These are phyloP conservation scores for Euphorbia schlechtendalii DNA, from an alignment of 441 rosid species.

Conservation along the genomic window DNA sequence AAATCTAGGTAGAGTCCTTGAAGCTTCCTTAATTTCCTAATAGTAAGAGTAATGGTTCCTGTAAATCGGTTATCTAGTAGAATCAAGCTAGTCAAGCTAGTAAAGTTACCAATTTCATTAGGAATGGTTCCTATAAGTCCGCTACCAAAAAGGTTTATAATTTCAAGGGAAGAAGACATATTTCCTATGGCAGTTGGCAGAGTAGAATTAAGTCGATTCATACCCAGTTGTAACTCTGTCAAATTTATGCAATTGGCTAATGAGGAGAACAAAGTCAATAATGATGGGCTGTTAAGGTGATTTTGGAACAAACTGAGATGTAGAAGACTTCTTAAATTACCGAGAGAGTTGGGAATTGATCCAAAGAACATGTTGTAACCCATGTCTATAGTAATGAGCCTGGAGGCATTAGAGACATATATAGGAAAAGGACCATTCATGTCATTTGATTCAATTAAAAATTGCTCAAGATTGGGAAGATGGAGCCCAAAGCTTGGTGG, in stretches of 20 bases:
- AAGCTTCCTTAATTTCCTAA: conserved; percentile 6
- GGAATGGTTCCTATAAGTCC: conserved; percentile 15
- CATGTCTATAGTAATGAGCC: too few relatives aligned
- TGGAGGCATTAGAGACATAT: too few relatives aligned
- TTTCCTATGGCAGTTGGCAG: conserved; percentile 14
- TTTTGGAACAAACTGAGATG: neutral
- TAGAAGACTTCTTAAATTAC: neutral
- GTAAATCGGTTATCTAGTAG: neutral
- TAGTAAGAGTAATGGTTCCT: conserved; percentile 12
- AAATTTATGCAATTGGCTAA: neutral
- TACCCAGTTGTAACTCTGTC: neutral
- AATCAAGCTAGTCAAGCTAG: neutral
- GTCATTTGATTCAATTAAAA: too few relatives aligned
- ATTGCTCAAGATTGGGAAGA: conserved; percentile 2
- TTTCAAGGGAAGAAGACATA: neutral
- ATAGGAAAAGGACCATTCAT: too few relatives aligned
- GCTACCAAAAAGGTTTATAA: too few relatives aligned
- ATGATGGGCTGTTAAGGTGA: neutral
- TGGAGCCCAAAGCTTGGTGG: too few relatives aligned
- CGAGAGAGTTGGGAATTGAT: neutral
- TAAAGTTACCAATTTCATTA: conserved; percentile 17
- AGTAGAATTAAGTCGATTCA: conserved; percentile 8
- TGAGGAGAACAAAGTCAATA: neutral
- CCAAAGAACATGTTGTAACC: neutral
- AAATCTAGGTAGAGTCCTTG: neutral